Base-by-base conservation (phyloP, 139 green algal genomes). In the Haematococcus sp. region DNA sequence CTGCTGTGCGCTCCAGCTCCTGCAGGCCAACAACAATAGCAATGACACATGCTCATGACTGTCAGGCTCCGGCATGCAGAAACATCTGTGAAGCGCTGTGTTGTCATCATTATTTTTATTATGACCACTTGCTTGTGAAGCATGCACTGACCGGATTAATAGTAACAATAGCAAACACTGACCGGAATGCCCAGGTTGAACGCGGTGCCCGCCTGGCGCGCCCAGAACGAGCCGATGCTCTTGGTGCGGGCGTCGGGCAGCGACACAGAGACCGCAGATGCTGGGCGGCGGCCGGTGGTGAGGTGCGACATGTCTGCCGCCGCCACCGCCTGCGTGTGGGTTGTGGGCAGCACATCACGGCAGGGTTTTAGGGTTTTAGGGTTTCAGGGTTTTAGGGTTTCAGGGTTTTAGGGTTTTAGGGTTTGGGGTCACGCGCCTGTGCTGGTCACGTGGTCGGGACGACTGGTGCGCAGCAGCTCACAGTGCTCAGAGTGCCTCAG, bases 221-320 rank as follows among this genome's bases (percentile, higher is more conserved):
- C 32, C 72, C 72, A 78, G 49, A 78, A 78, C 1, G 32, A 43
- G 1, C 51, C 54, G 52, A 75, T 56, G 32, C 31, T 59, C 32
- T 75, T 22, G 3, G 22, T 55, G 34, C 63, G 63, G 4, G 63
- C 32, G 34, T 52, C 32, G 4, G 63, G 20, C 27, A 20, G 43
- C 9, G 31, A 16, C 17, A 70, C 55, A 17, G 59, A 43, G 28
- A 49, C 27, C 25, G 59, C 28, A n/a, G 22, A 66, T 66, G 59
- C 15, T 28, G 28, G 15, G 7, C 22, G 59, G 59, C 59, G 25
- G 16, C 5, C 22, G 17, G 15, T 68, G 28, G n/a, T 68, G 60
- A 68, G 9, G 5, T 28, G 31, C 5, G 31, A 44, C 15, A 68
- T 15, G 27, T 34, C 55, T 11, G 40, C 40, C 40, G 40, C 40